These are phyloP conservation scores for Alternaria solani DNA, from an alignment of 2,329 filamentous ascomycete species.

Conservation along the genomic window DNA sequence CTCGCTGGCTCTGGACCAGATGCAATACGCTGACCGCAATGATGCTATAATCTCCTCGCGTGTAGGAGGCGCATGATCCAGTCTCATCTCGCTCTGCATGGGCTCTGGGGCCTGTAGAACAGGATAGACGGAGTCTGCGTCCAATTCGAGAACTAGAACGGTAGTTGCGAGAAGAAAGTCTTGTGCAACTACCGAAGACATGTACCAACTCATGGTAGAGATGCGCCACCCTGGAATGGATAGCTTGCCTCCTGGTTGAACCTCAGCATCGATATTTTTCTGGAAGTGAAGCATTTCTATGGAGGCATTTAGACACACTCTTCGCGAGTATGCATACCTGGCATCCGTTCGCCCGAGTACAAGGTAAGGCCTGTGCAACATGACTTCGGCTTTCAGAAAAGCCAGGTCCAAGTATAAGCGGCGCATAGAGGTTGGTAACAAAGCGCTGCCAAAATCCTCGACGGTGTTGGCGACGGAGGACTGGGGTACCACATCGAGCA, in stretches of 20 bases:
- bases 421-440: slow-evolving; percentile 32
- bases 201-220: slow-evolving; percentile 54
- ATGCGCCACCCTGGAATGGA: slow-evolving; percentile 42
- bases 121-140: slow-evolving; percentile 35
- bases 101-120: slow-evolving; percentile 8
- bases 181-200: slow-evolving; percentile 55
- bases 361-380: slow-evolving; percentile 51
- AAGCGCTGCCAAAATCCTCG: slow-evolving; percentile 21
- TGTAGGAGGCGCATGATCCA: slow-evolving; percentile 33
- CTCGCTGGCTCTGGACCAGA: slow-evolving; percentile 37
- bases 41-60: slow-evolving; percentile 36
- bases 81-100: slow-evolving; percentile 18
- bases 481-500: slow-evolving; percentile 33
- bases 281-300: slow-evolving; percentile 56
- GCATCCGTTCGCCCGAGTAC: slow-evolving; percentile 46
- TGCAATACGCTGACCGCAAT: slow-evolving; percentile 29
- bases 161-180: slow-evolving; percentile 60
- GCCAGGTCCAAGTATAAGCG: slow-evolving; percentile 42
- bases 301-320: slow-evolving; percentile 57
- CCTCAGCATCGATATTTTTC: slow-evolving; percentile 53
- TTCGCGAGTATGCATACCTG: slow-evolving; percentile 53
- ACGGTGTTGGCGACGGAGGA: slow-evolving; percentile 21
- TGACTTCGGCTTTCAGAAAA: slow-evolving; percentile 44
- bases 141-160: slow-evolving; percentile 56
- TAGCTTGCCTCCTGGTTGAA: slow-evolving; percentile 50